Conservation (phyloP, 2,329 filamentous ascomycete genomes). For the Cyclaneusma minus region DNA sequence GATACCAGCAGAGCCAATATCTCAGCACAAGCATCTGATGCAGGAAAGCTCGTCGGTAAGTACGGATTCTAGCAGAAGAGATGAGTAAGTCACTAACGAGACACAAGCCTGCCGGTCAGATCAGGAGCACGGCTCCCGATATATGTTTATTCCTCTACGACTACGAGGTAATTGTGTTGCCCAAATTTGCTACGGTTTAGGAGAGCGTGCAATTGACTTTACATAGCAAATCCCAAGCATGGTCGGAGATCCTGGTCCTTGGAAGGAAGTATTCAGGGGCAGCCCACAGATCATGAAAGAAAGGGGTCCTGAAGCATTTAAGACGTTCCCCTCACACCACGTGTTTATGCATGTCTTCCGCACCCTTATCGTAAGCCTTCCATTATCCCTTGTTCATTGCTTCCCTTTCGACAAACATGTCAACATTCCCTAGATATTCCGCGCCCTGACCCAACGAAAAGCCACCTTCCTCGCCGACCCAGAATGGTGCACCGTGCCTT, state of each 20-base stretch:
- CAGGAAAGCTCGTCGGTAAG: too few relatives aligned
- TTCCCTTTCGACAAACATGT: background rate
- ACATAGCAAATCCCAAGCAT: slow-evolving; percentile 14
- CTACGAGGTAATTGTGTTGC: too few relatives aligned
- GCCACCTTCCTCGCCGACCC: slow-evolving; percentile 32
- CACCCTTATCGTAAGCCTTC: slow-evolving; percentile 29
- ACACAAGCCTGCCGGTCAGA: too few relatives aligned
- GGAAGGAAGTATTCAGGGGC: slow-evolving; percentile 18
- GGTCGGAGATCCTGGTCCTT: slow-evolving; percentile 14
- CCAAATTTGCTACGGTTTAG: too few relatives aligned
- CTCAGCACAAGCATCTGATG: too few relatives aligned
- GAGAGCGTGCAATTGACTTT: too few relatives aligned
- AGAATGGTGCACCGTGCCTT: slow-evolving; percentile 36
- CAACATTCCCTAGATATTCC: slow-evolving; percentile 22
- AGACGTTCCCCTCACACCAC: slow-evolving; percentile 37
- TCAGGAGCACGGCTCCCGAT: too few relatives aligned
- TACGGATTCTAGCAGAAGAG: too few relatives aligned
- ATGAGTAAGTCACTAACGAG: too few relatives aligned
- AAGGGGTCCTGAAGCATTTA: slow-evolving; percentile 30
- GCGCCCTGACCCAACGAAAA: slow-evolving; percentile 32
- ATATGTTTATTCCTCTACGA: too few relatives aligned
- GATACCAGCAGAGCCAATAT: too few relatives aligned
- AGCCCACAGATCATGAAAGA: slow-evolving; percentile 23
- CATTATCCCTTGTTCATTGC: slow-evolving; percentile 1
- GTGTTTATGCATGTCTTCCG: slow-evolving; percentile 41